Percentiles rank a stretch among this genome's conserved stretches.
These are phyloP conservation scores for Schizopora paradoxa DNA, from an alignment of 1,284 basidiomycete genomes.

Conservation along the genomic window DNA sequence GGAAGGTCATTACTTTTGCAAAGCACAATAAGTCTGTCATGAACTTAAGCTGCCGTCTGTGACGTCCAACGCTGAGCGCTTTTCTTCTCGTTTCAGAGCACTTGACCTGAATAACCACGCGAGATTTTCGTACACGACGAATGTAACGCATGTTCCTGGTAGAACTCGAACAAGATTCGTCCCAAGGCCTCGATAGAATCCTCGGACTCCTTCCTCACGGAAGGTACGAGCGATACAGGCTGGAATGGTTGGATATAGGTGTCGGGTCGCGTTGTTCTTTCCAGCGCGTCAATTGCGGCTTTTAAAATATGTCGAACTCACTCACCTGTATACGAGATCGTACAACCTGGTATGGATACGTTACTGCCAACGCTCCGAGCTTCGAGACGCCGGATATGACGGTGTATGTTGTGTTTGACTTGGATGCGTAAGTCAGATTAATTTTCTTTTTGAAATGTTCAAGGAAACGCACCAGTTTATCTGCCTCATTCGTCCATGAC, in stretches of 20 bases:
- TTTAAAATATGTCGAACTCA: constrained; percentile 44
- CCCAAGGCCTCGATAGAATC: constrained; percentile 93
- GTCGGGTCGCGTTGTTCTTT: constrained; percentile 57
- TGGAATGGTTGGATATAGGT: constrained; percentile 78
- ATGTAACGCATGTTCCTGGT: constrained; percentile 96
- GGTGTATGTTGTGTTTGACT: constrained; percentile 93
- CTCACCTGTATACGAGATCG: constrained; percentile 92
- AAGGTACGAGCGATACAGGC: constrained; percentile 79
- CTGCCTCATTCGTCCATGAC: constrained; percentile 64
- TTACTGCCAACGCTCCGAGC: constrained; percentile 76
- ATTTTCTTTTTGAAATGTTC: constrained; percentile 1
- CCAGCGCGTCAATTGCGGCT: background rate
- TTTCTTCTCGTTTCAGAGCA: constrained; percentile 36
- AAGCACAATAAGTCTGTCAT: too few species aligned
- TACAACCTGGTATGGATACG: constrained; percentile 98
- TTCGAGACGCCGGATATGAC: constrained; percentile 91
- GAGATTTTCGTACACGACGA: constrained; percentile 96
- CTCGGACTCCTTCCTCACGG: constrained; percentile 72
- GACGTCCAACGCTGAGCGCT: background rate
- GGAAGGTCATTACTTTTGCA: too few species aligned
- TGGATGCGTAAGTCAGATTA: constrained; percentile 3
- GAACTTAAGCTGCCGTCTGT: too few species aligned
- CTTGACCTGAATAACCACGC: constrained; percentile 74
- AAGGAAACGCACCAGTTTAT: constrained; percentile 68
- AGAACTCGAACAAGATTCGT: constrained; percentile 96